A percentile compares a stretch with the other conserved stretches of the same genome.
These are phyloP conservation scores for Crithidia acanthocephali DNA, from an alignment of 208 protist genomes.

Conservation along the genomic window DNA sequence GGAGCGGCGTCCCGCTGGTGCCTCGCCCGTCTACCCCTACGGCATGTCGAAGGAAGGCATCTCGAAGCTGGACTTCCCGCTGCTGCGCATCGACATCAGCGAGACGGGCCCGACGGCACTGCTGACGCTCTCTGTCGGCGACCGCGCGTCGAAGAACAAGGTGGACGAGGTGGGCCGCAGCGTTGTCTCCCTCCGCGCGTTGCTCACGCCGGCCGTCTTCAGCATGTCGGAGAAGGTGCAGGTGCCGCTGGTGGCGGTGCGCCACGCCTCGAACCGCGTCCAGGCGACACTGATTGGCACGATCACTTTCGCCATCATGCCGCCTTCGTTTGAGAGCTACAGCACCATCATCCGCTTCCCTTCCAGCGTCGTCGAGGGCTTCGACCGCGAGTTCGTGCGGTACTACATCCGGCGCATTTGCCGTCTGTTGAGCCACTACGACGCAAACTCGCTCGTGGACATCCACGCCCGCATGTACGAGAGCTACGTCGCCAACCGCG, in stretches of 20 bases:
- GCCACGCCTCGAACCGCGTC: conserved; percentile 43
- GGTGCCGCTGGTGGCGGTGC: conserved; percentile 70
- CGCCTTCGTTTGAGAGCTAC: conserved; percentile 69
- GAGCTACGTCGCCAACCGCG: conserved; percentile 43
- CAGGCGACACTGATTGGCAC: conserved; percentile 57
- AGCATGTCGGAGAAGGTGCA: conserved; percentile 65
- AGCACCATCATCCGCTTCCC: conserved; percentile 46
- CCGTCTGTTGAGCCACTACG: conserved; percentile 63
- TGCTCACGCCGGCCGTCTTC: conserved; percentile 76
- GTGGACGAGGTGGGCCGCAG: conserved; percentile 45
- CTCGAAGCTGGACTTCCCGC: conserved; percentile 43
- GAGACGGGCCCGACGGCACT: conserved; percentile 20
- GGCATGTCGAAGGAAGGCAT: conserved; percentile 38
- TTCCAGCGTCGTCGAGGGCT: conserved; percentile 30
- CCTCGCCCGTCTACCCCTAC: conserved; percentile 32
- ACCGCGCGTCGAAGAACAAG: conserved; percentile 35
- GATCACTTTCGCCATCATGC: conserved; percentile 63
- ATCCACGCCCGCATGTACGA: conserved; percentile 75
- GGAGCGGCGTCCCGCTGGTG: conserved; percentile 33
- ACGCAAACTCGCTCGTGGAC: conserved; percentile 67
- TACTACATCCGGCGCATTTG: conserved; percentile 74
- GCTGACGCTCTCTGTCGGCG: conserved; percentile 47
- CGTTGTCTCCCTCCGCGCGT: conserved; percentile 66
- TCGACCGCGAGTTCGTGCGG: conserved; percentile 65
- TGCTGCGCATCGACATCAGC: conserved; percentile 63